Evolutionary conservation across 257 asterid genomes (phyloP).

Genomic region (Petrea volubilis): DNA sequence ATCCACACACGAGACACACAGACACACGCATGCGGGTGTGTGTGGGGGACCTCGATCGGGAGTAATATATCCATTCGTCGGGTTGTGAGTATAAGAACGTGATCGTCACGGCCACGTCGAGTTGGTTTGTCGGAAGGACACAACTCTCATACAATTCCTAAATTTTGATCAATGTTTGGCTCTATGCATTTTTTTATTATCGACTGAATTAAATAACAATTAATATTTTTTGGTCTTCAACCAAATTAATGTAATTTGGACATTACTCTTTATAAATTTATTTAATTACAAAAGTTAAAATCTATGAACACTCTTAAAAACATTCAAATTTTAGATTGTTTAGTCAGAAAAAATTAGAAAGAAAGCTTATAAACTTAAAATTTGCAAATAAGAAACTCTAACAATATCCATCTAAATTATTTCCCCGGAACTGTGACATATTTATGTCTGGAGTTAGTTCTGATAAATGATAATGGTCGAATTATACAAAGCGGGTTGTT

Average conservation of each 20-base stretch:
- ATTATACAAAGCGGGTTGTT: background rate
- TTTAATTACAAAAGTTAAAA: no score
- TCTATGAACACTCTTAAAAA: no score
- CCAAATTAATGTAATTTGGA: no score
- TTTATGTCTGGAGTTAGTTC: background rate
- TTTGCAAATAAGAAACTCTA: no score
- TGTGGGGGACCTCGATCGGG: background rate
- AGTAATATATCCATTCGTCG: background rate
- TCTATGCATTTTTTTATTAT: background rate
- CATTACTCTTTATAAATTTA: no score
- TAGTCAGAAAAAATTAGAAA: no score
- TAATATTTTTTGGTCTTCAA: no score
- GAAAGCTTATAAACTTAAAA: no score
- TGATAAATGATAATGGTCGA: no score
- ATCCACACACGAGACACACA: background rate
- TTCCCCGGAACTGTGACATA: no score
- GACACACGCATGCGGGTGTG: slow-evolving; percentile 3
- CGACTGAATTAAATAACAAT: background rate
- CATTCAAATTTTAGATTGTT: no score
- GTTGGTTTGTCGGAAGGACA: slow-evolving; percentile 22
- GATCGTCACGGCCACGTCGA: slow-evolving; percentile 45
- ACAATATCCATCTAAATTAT: no score
- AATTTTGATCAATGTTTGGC: background rate
- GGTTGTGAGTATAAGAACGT: slow-evolving; percentile 17
- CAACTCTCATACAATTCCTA: background rate